Evolutionary conservation across 2,329 filamentous ascomycete species (phyloP).

Genomic region (Diplodia corticola): DNA sequence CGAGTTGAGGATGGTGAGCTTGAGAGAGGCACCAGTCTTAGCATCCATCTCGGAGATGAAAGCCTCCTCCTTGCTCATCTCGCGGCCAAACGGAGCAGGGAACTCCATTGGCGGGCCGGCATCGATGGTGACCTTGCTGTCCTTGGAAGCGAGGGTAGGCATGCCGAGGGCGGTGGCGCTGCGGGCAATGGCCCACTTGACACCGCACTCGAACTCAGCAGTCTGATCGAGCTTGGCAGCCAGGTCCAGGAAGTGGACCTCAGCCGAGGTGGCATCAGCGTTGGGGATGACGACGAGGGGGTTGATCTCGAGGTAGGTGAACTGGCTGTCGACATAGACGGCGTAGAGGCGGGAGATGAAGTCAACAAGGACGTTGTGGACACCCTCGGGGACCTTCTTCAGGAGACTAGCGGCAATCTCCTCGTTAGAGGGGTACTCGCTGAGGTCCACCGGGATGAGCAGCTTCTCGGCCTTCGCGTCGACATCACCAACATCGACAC

Average conservation of each 20-base stretch:
- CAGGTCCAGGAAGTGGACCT: slow-evolving; percentile 96
- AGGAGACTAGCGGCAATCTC: slow-evolving; percentile 82
- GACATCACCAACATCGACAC: slow-evolving; percentile 99
- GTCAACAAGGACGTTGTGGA: slow-evolving; percentile 98
- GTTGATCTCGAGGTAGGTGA: slow-evolving; percentile 99
- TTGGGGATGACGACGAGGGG: slow-evolving; percentile 97
- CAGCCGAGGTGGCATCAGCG: slow-evolving; percentile 83
- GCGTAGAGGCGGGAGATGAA: slow-evolving; percentile 98
- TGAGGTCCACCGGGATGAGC: slow-evolving; percentile 91
- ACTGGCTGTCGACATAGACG: slow-evolving; percentile 99
- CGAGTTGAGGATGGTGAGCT: slow-evolving; percentile 93
- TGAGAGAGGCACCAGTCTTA: slow-evolving; percentile 98
- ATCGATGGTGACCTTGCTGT: slow-evolving; percentile 86
- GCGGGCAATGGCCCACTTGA: slow-evolving; percentile 97
- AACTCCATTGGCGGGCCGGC: slow-evolving; percentile 98
- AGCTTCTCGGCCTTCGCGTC: slow-evolving; percentile 99
- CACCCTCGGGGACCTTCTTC: slow-evolving; percentile 89
- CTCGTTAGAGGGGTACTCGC: slow-evolving; percentile 93
- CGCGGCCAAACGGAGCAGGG: slow-evolving; percentile 97
- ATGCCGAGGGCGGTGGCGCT: slow-evolving; percentile 86
- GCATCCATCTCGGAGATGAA: slow-evolving; percentile 99
- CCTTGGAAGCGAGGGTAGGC: slow-evolving; percentile 60
- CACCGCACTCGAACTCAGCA: slow-evolving; percentile 98
- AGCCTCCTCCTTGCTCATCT: slow-evolving; percentile 97
- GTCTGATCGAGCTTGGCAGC: slow-evolving; percentile 99